Base-by-base conservation (phyloP, 1,284 basidiomycete genomes). In the Puccinia triticina region DNA sequence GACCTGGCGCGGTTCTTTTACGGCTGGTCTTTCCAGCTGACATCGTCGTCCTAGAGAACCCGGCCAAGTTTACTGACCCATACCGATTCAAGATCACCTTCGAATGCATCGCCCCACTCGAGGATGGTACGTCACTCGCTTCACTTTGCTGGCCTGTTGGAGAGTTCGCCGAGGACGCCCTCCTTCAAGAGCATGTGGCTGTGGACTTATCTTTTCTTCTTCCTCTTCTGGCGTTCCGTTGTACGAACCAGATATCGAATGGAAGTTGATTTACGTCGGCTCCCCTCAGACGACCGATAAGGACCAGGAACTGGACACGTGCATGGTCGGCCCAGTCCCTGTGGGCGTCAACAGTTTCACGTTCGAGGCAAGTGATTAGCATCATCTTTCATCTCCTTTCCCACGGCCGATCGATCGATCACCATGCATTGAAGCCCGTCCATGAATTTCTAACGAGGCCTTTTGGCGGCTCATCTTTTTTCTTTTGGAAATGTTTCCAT, bases 11-110 rank as follows among this genome's bases (percentile, higher is more conserved):
- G 21, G 85, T 86, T 78, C 2, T 43, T 32, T n/a, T 32, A 11
- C 32, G 21, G n/a, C 37, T 50, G 43, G 34, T 66, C 55, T 48
- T 64, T n/a, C 16, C 50, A 83, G 85, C 84, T 74, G 85, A 86
- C 82, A 85, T 86, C 73, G 83, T 84, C 26, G 85, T 97, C 84
- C 90, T 96, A 85, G 95, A 95, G 89, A 97, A 97, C 88, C 95
- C 95, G 5, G 94, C 94, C 21, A 91, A 91, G 84, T 98, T 96
- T 88, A 91, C 92, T 26, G 96, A 98, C 86, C 90, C 92, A 55
- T 99, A 98, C 89, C 91, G 92, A 85, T 98, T 98, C 88, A 92
- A 94, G 85, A 95, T 99, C 87, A 97, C 95, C 0, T 99, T 99
- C 85, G 97, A 99, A 87, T 98, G 96, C 88, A 96, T 99, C 85